Base-by-base conservation (phyloP, 441 rosid genomes). In the Erysimum cheiri region DNA sequence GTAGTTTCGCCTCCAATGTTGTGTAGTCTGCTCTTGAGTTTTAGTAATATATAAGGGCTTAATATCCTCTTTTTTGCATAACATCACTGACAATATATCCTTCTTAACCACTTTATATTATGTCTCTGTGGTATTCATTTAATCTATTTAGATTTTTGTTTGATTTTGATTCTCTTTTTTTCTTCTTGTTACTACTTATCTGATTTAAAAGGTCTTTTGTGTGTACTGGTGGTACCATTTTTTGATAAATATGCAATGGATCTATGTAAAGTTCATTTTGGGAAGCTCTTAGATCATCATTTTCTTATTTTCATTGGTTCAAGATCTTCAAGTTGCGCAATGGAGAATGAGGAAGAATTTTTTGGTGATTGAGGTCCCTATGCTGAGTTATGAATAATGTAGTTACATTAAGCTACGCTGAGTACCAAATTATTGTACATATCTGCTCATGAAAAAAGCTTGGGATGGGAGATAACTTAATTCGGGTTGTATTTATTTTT, bases 1-100 rank as follows among this genome's bases (percentile, higher is more conserved):
- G 99, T 94, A 94, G 97, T 79, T 87, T 82, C 98, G 80, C 79
- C 91, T 86, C 93, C 72, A 80, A 80, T 60, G 81, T 84, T 85
- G 78, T 74, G 73, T 77, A 64, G 84, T 77, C 65, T 69, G 79
- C 61, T 78, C 78, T 68, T 81, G 78, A 69, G 71, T 75, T 82
- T 52, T 81, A 69, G 72, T 69, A 77, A 74, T 26, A 24, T 80
- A 19, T 19, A 19, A 71, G 83, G 84, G 56, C 13, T 33, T 63
- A 44, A 14, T 8, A 7, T 41, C 49, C 52, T 44, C 43, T 71
- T 59, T 10, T 54, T 67, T 5, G 32, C 55, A 40, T 67, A 67
- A 43, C 72, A 64, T 35, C 39, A 17, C 67, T 69, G 67, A 57
- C 79, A 50, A 4, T 43, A 24, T 50, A 4, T 39, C 5, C 53